Conservation (phyloP, 495 filamentous ascomycete species). For the Penicillium ucsense region DNA sequence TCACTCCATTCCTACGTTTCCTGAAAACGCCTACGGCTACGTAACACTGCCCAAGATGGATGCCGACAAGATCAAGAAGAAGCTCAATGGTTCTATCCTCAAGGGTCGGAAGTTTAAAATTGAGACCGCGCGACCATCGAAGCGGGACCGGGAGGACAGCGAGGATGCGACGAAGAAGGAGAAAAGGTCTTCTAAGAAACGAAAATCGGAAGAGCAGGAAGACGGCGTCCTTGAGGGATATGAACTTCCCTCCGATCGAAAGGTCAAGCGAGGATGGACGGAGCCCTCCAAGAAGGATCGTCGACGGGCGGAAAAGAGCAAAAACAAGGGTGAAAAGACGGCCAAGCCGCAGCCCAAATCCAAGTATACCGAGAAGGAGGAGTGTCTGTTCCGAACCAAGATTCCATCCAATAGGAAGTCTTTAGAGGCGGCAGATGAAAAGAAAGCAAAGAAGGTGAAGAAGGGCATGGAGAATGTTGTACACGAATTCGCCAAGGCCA, state of each 20-base stretch:
- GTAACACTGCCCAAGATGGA: slow-evolving; percentile 70
- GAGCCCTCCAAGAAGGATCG: slow-evolving; percentile 47
- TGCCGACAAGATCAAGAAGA: slow-evolving; percentile 82
- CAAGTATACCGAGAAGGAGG: slow-evolving; percentile 66
- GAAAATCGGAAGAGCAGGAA: slow-evolving; percentile 50
- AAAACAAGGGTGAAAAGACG: slow-evolving; percentile 43
- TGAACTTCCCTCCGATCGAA: slow-evolving; percentile 61
- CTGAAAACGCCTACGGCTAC: slow-evolving; percentile 84
- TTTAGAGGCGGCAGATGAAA: slow-evolving; percentile 19
- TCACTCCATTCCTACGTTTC: slow-evolving; percentile 74
- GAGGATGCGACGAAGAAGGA: slow-evolving; percentile 29
- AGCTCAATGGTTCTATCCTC: slow-evolving; percentile 79
- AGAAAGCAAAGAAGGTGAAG: slow-evolving; percentile 42
- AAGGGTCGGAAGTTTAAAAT: slow-evolving; percentile 79
- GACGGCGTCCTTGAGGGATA: slow-evolving; percentile 56
- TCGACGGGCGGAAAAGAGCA: slow-evolving; percentile 36
- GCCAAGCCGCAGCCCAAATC: slow-evolving; percentile 53
- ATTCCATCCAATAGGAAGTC: slow-evolving; percentile 51
- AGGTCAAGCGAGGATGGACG: slow-evolving; percentile 88
- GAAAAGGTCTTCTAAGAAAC: slow-evolving; percentile 47
- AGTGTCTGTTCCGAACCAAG: slow-evolving; percentile 75
- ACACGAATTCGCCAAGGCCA: slow-evolving; percentile 73
- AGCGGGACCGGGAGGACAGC: slow-evolving; percentile 32
- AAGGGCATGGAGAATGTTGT: slow-evolving; percentile 52
- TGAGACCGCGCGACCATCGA: slow-evolving; percentile 62